Evolutionary conservation across 2,329 filamentous ascomycete genomes (phyloP).

Genomic region (Dissoconium aciculare): DNA sequence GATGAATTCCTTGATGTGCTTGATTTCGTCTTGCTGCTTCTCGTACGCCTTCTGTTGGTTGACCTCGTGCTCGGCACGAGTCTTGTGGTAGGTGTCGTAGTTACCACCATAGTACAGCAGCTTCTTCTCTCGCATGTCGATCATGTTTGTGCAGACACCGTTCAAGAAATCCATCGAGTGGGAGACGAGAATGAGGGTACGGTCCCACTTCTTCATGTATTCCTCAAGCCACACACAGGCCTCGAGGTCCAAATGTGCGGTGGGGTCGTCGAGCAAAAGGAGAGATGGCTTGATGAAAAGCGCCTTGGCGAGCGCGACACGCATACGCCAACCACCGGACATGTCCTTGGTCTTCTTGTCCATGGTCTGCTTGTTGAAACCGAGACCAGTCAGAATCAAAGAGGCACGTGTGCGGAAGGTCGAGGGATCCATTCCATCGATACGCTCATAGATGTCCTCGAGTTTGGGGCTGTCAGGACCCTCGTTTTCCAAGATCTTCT

Average conservation of each 20-base stretch:
- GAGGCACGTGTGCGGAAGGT: constrained; percentile 94
- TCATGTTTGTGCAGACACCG: constrained; percentile 96
- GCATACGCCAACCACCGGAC: constrained; percentile 99
- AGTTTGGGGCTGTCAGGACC: constrained; percentile 82
- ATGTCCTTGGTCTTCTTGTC: constrained; percentile 99
- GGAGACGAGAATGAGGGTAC: constrained; percentile 87
- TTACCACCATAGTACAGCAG: constrained; percentile 99
- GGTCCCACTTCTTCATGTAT: constrained; percentile 99
- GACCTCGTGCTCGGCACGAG: constrained; percentile 77
- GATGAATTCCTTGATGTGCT: constrained; percentile 99
- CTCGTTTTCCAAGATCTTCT: constrained; percentile 79
- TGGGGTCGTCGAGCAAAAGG: constrained; percentile 92
- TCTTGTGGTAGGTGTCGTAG: constrained; percentile 96
- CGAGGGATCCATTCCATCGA: constrained; percentile 96
- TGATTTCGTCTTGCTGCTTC: constrained; percentile 98
- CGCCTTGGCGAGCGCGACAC: constrained; percentile 91
- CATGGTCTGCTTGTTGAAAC: constrained; percentile 97
- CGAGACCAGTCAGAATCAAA: constrained; percentile 92
- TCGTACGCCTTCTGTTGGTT: constrained; percentile 99
- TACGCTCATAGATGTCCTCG: constrained; percentile 95
- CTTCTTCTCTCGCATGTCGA: constrained; percentile 84
- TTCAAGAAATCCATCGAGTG: constrained; percentile 99
- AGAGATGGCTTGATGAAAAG: constrained; percentile 97
- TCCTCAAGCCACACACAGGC: constrained; percentile 99
- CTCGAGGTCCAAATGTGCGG: constrained; percentile 96